Evolutionary conservation across 305 asterid species (phyloP), one percentile per base, ranked within the genome.

Genomic region (Caryopteris hybrid): DNA sequence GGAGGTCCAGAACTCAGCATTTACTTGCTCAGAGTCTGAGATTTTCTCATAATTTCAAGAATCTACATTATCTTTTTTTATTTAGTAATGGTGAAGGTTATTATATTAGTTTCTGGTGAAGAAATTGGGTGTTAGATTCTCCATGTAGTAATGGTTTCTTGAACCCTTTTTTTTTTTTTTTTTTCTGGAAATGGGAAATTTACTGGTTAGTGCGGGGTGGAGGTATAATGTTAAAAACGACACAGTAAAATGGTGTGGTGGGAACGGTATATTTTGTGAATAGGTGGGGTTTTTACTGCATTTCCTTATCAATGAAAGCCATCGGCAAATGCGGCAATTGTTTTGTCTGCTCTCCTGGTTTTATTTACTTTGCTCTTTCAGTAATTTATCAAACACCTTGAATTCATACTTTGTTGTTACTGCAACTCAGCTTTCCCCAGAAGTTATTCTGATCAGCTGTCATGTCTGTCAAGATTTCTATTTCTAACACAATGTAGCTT

Each of bases 1-100:
- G 97, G 96, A 53, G 97, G 99, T 6, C 96, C 97, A 1, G 99
- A 94, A 69, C 89, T 94, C 56, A 91, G 99, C 83, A 81, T 91
- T 72, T 94, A 94, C 55, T 71, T 94, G 81, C 92, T 94, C 45
- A 80, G 99, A 75, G 91, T 87, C 66, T 94, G 76, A 84, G 1
- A 8, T 8, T 9, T 63, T n/a, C n/a, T n/a, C n/a, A n/a, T n/a
- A n/a, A n/a, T n/a, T n/a, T n/a, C n/a, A n/a, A n/a, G n/a, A n/a
- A n/a, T n/a, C n/a, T n/a, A n/a, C n/a, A n/a, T n/a, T n/a, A n/a
- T n/a, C n/a, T n/a, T n/a, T n/a, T n/a, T n/a, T n/a, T n/a, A n/a
- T n/a, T n/a, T n/a, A n/a, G n/a, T n/a, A n/a, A n/a, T n/a, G n/a
- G n/a, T n/a, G n/a, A n/a, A n/a, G n/a, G n/a, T n/a, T 56, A 22